Conservation (phyloP, 208 protist species). For the Porcisia hertigi region DNA sequence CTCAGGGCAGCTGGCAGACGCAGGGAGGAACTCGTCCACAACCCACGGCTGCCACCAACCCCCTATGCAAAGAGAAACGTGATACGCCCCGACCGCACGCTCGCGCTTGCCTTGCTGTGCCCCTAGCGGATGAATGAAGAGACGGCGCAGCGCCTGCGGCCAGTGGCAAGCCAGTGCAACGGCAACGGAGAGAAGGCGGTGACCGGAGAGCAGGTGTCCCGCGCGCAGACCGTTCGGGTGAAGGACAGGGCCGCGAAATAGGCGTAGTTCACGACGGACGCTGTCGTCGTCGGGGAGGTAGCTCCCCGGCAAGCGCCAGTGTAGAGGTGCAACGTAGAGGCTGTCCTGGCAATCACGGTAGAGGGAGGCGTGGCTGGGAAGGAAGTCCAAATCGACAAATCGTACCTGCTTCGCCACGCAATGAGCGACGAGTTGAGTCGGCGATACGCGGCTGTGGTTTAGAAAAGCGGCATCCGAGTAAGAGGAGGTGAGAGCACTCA, state of each 20-base stretch:
- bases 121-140: constrained; percentile 52
- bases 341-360: constrained; percentile 17
- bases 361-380: constrained; percentile 41
- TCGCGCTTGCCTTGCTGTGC: constrained; percentile 35
- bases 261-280: constrained; percentile 38
- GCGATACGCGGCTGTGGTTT: constrained; percentile 5
- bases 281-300: constrained; percentile 39
- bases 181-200: constrained; percentile 52
- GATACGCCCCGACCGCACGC: constrained; percentile 47
- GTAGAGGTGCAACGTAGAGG: constrained; percentile 34
- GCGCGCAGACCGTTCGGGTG: constrained; percentile 33
- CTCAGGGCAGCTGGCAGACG: constrained; percentile 23
- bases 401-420: constrained; percentile 41
- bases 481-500: constrained; percentile 28
- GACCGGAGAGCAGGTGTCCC: constrained; percentile 41
- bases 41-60: constrained; percentile 55
- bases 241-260: constrained; percentile 44
- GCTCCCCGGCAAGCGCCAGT: constrained; percentile 46
- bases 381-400: constrained; percentile 64
- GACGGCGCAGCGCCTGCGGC: constrained; percentile 26
- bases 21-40: constrained; percentile 57
- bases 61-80: constrained; percentile 46
- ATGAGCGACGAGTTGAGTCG: constrained; percentile 19
- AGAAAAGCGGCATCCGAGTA: constrained; percentile 6
- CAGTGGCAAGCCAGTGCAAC: constrained; percentile 31